These are phyloP conservation scores for Lentinula boryana DNA, from an alignment of 768 basidiomycete species.

Conservation along the genomic window DNA sequence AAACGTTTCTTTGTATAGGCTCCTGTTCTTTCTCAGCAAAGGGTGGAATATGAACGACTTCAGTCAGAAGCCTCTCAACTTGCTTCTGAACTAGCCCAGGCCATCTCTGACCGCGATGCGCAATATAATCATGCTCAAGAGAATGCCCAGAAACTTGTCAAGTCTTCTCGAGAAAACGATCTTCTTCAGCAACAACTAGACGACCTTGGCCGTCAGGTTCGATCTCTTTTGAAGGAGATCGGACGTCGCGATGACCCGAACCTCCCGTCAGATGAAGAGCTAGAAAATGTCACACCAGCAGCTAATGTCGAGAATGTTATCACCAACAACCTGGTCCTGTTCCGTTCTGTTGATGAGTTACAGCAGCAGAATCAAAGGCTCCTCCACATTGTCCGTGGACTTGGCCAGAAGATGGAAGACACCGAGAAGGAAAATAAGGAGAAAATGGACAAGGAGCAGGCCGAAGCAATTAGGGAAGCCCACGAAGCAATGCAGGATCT, in stretches of 20 bases:
- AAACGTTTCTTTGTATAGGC: slow-evolving; percentile 44
- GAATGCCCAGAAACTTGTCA: slow-evolving; percentile 53
- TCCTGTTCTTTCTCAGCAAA: slow-evolving; percentile 85
- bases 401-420: slow-evolving; percentile 80
- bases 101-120: slow-evolving; percentile 70
- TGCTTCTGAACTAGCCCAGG: slow-evolving; percentile 69
- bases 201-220: slow-evolving; percentile 83
- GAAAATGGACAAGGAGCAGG: slow-evolving; percentile 65
- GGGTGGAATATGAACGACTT: slow-evolving; percentile 81
- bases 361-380: slow-evolving; percentile 91
- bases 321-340: slow-evolving; percentile 83
- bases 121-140: slow-evolving; percentile 52
- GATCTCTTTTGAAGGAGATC: slow-evolving; percentile 70
- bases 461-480: slow-evolving; percentile 80
- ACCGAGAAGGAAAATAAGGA: slow-evolving; percentile 76
- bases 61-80: slow-evolving; percentile 77
- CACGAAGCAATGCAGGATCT: slow-evolving; percentile 81
- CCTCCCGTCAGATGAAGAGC: slow-evolving; percentile 66
- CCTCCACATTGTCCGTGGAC: slow-evolving; percentile 74
- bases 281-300: slow-evolving; percentile 34
- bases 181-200: slow-evolving; percentile 71
- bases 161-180: slow-evolving; percentile 54
- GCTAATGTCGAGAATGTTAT: slow-evolving; percentile 74
- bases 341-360: slow-evolving; percentile 71
- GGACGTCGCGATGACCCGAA: slow-evolving; percentile 80